phyloP scores from a whole-genome alignment of 352 stramenopile genomes.

The Lagenidium giganteum region DNA sequence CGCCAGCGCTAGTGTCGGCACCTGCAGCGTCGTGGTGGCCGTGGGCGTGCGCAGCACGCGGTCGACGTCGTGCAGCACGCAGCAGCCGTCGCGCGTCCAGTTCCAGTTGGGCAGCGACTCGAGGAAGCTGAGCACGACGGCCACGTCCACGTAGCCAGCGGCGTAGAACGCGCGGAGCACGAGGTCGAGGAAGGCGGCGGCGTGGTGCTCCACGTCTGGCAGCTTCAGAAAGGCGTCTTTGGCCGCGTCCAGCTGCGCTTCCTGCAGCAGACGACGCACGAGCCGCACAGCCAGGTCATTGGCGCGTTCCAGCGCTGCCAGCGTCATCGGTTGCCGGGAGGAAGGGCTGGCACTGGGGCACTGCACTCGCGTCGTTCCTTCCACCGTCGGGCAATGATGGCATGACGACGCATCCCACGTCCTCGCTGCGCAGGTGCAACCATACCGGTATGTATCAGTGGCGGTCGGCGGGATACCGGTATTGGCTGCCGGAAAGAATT shows the following conservation, averaged over 20 bases:
- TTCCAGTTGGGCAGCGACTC: conserved; percentile 60
- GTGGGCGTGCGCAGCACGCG: conserved; percentile 29
- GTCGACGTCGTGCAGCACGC: conserved; percentile 57
- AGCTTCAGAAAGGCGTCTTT: conserved; percentile 51
- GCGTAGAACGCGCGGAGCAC: conserved; percentile 64
- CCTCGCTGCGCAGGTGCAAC: no score
- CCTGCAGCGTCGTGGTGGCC: conserved; percentile 26
- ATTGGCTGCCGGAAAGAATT: no score
- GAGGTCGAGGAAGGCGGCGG: conserved; percentile 36
- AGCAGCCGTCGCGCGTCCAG: conserved; percentile 65
- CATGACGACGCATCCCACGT: no score
- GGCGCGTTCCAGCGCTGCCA: no score
- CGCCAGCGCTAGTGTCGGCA: conserved; percentile 52
- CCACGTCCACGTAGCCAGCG: conserved; percentile 51
- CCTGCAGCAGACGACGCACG: conserved; percentile 27
- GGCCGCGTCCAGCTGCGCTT: conserved; percentile 51
- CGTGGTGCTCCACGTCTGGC: conserved; percentile 35
- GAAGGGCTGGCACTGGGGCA: no score
- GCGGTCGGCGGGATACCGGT: no score
- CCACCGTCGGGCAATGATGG: no score
- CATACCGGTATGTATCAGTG: no score
- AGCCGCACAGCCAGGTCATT: no score
- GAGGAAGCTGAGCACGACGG: conserved; percentile 64
- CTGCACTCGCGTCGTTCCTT: no score
- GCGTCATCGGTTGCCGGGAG: no score